Base-by-base conservation (phyloP, 2,329 filamentous ascomycete species). In the Neofusicoccum parvum region DNA sequence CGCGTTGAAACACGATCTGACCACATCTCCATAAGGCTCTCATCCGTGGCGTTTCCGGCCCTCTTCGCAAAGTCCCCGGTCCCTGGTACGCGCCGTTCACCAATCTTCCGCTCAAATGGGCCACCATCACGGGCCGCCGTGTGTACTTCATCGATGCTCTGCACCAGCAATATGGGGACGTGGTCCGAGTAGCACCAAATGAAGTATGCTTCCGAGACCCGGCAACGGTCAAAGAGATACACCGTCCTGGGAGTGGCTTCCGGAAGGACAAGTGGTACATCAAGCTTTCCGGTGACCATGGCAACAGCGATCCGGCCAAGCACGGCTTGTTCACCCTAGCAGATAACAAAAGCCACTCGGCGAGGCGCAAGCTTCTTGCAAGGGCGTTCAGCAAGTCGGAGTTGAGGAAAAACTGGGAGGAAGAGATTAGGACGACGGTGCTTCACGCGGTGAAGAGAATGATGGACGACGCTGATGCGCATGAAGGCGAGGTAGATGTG, bases 141-240 rank as follows among this genome's bases (percentile, higher is more conserved):
- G 74, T 77, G 49, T 75, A 77, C 60, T 78, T 77, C 68, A 76
- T 80, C 34, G 73, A 80, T 62, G 60, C 68, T 4, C 71, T 80
- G 0, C 78, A 81, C 66, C 66, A 73, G 45, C 49, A 70, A 54
- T 74, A 76, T 68, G 74, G 74, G 0, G 70, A 72, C 9, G 68
- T 75, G 39, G 73, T 76, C 9, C 71, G 75, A 32, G 64, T 77
- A 5, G 71, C 74, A 0, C 75, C 74, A 0, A 68, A 67, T 7
- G 73, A 76, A 67, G 72, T 76, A 7, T 70, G 66, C 7, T 67
- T 76, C 14, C 67, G 71, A 23, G 73, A 74, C 50, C 70, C 73
- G 7, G 67, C 71, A 46, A 67, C 69, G 14, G 72, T 75, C 62
- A 71, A 71, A 37, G 70, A 72, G 46, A 75, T 76, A 10, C 72